These are phyloP conservation scores for Termitomyces sp. DNA, from an alignment of 768 basidiomycete species.

Conservation along the genomic window DNA sequence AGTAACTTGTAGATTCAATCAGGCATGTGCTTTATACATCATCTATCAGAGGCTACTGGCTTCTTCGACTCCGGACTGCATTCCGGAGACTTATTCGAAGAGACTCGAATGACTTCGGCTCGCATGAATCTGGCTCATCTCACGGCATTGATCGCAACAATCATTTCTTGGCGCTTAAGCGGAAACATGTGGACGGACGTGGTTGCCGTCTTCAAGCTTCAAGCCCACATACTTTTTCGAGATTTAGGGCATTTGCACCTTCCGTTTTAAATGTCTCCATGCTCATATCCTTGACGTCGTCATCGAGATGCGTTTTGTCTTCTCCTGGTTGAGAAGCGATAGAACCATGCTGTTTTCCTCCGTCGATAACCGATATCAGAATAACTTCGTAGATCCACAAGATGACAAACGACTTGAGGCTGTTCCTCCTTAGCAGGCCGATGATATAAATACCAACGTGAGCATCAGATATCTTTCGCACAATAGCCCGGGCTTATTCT, in stretches of 20 bases:
- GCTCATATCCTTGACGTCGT: background rate
- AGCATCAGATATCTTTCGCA: background rate
- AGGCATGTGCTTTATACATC: background rate
- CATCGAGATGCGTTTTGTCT: background rate
- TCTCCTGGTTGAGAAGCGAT: background rate
- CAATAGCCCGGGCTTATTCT: too few species aligned
- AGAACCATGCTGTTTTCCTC: background rate
- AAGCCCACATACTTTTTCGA: background rate
- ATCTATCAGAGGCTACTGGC: background rate
- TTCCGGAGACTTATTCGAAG: too few species aligned
- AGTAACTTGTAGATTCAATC: too few species aligned
- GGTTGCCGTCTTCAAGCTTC: background rate
- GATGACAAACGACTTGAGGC: background rate
- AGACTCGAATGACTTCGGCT: background rate
- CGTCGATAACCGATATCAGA: background rate
- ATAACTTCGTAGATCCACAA: background rate
- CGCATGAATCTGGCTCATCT: background rate
- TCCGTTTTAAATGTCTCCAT: background rate
- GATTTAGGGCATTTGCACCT: background rate
- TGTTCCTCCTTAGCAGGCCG: background rate
- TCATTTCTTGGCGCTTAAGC: background rate
- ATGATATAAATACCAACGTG: background rate
- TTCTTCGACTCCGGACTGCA: background rate
- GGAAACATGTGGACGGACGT: too few species aligned
- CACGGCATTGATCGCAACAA: constrained; percentile 2